Evolutionary conservation across 108 stramenopile species (phyloP), one percentile per base, ranked within the genome.

Genomic region (Bacterosira constricta): DNA sequence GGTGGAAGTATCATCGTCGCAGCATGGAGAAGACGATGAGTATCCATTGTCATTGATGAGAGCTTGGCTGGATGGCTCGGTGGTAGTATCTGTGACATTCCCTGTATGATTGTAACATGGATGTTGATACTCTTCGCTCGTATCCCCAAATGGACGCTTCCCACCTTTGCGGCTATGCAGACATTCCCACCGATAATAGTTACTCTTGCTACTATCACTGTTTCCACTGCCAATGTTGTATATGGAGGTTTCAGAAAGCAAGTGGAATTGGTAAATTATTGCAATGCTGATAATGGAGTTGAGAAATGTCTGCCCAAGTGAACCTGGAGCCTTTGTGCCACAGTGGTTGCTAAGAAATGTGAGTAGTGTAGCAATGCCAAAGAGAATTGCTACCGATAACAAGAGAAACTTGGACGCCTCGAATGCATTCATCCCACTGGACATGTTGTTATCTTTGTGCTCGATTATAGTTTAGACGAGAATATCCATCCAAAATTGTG

Each of bases 321-420:
- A 13, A 65, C 49, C 39, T 56, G n/a, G 53, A 34, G 8, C 23
- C n/a, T 15, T 55, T 29, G 17, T 56, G 0, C 12, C 0, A 13
- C 26, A 6, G 4, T 15, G 10, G 25, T 61, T 36, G 29, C 11
- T 0, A 30, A 35, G 30, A 50, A 9, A 36, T 15, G 50, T 55
- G 13, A 66, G 34, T 32, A 73, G 38, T 20, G n/a, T 12, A 23
- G 39, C 34, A 39, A 30, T 25, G n/a, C 18, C 67, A 31, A 20
- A 62, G 54, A 49, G 1, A 39, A 56, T 47, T 42, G 54, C 29
- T 44, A 50, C 21, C 34, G 55, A 30, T 20, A 53, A 44, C 0
- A 63, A 10, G 11, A 63, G 6, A 32, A 80, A 67, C 50, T 77
- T 79, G 29, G 86, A 88, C 77, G 84, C 77, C 10, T 69, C 74